These are phyloP conservation scores for Trifolium dubium DNA, from an alignment of 306 rosid species.

Conservation along the genomic window DNA sequence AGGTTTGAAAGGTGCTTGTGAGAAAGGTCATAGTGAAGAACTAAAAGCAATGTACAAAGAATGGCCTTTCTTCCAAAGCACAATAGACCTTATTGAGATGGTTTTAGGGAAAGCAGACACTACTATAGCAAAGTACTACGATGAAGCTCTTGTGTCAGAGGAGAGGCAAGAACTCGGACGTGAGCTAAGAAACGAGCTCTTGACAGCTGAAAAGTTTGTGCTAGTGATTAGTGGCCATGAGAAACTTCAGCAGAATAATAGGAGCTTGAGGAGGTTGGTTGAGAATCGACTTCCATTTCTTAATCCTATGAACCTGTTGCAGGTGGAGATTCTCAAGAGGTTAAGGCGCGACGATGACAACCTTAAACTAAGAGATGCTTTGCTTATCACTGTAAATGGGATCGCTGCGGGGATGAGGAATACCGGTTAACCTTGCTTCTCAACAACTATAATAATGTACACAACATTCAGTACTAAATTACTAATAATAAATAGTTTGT, in stretches of 20 bases:
- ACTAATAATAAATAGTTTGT: constrained; percentile 3
- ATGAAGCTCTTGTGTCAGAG: constrained; percentile 83
- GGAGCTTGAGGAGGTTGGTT: constrained; percentile 87
- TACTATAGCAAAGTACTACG: constrained; percentile 92
- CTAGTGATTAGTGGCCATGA: constrained; percentile 82
- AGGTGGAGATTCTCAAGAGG: constrained; percentile 92
- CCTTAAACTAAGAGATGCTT: constrained; percentile 77
- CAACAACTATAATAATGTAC: constrained; percentile 34
- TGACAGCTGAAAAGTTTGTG: constrained; percentile 67
- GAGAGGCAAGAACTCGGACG: constrained; percentile 69
- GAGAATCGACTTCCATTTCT: constrained; percentile 91
- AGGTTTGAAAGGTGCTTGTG: constrained; percentile 80
- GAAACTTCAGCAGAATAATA: constrained; percentile 73
- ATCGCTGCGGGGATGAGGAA: constrained; percentile 98
- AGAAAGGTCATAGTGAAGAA: constrained; percentile 80
- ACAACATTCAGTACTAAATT: neutral
- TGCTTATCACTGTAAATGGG: constrained; percentile 91
- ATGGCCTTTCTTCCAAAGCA: constrained; percentile 92
- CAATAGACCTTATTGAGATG: constrained; percentile 95
- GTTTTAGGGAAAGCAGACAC: constrained; percentile 88
- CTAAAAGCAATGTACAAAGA: constrained; percentile 82
- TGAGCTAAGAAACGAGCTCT: constrained; percentile 66
- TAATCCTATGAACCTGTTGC: constrained; percentile 90
- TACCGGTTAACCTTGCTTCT: constrained; percentile 65
- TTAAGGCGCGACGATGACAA: constrained; percentile 76